Conservation (phyloP, 352 stramenopile species). For the Phytophthora ramorum region DNA sequence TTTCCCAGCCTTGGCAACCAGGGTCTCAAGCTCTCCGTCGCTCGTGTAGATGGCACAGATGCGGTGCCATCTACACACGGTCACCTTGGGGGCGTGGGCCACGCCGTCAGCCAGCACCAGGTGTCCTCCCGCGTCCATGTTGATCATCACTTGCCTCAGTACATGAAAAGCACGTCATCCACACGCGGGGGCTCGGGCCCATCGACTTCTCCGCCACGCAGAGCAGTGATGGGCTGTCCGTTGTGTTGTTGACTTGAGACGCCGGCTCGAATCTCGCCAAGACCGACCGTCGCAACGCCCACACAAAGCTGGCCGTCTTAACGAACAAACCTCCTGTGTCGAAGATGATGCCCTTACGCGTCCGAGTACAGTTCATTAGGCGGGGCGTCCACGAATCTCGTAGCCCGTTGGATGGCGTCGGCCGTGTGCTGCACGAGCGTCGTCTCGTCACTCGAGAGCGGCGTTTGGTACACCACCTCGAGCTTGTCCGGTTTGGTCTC, state of each 20-base stretch:
- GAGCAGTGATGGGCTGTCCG: conserved; percentile 86
- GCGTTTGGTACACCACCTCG: conserved; percentile 58
- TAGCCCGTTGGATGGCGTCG: conserved; percentile 86
- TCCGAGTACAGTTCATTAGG: conserved; percentile 93
- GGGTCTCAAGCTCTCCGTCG: conserved; percentile 85
- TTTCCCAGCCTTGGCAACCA: conserved; percentile 85
- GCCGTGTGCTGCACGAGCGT: conserved; percentile 66
- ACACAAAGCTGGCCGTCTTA: conserved; percentile 92
- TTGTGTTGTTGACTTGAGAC: conserved; percentile 89
- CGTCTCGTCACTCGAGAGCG: conserved; percentile 36
- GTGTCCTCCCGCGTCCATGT: conserved; percentile 95
- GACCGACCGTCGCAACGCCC: conserved; percentile 81
- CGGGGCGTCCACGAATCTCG: conserved; percentile 90
- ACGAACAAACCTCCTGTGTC: conserved; percentile 96
- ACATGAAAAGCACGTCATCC: conserved; percentile 95
- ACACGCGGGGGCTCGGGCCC: conserved; percentile 87
- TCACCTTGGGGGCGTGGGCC: conserved; percentile 89
- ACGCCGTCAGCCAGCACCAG: conserved; percentile 96
- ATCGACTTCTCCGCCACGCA: conserved; percentile 97
- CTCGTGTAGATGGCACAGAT: conserved; percentile 94
- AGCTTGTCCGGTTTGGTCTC: conserved; percentile 48
- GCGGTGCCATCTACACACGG: conserved; percentile 97
- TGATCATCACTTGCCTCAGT: conserved; percentile 97
- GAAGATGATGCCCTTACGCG: conserved; percentile 97
- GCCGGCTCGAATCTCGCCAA: conserved; percentile 80